Conservation (phyloP, 805 yeast genomes). For the Naumovozyma baii region DNA sequence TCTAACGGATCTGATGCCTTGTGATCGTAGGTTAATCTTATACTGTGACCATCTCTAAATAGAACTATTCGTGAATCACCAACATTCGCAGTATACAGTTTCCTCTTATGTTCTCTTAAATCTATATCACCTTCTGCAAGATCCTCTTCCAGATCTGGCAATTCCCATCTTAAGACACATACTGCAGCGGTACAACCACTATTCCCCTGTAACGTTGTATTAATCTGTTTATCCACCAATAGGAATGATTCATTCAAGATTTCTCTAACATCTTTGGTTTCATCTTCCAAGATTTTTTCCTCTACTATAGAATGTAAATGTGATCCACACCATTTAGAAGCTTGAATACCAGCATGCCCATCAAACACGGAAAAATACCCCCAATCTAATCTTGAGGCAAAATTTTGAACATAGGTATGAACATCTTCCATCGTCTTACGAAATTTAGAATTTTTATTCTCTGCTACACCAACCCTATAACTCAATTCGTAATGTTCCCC, state of each 20-base stretch:
- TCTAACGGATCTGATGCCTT: slow-evolving; percentile 80
- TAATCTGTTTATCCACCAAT: slow-evolving; percentile 64
- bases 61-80: slow-evolving; percentile 87
- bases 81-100: slow-evolving; percentile 87
- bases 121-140: slow-evolving; percentile 11
- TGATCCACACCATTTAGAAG: slow-evolving; percentile 92
- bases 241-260: slow-evolving; percentile 60
- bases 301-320: slow-evolving; percentile 65
- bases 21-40: slow-evolving; percentile 83
- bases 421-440: slow-evolving; percentile 94
- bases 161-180: slow-evolving; percentile 81
- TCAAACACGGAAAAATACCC: slow-evolving; percentile 94
- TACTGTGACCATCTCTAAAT: slow-evolving; percentile 63
- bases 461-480: slow-evolving; percentile 85
- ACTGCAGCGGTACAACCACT: slow-evolving; percentile 96
- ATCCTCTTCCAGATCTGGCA: slow-evolving; percentile 21
- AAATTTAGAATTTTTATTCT: slow-evolving; percentile 70
- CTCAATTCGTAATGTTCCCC: slow-evolving; percentile 39
- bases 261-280: slow-evolving; percentile 48
- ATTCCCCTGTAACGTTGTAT: slow-evolving; percentile 50
- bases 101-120: slow-evolving; percentile 44
- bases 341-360: slow-evolving; percentile 92
- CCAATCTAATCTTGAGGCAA: slow-evolving; percentile 84
- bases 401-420: slow-evolving; percentile 85
- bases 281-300: slow-evolving; percentile 42